Percentiles rank a stretch among this genome's conserved stretches.
Evolutionary conservation across 257 asterid genomes (phyloP).

Genomic region (Salvia miltiorrhiza): DNA sequence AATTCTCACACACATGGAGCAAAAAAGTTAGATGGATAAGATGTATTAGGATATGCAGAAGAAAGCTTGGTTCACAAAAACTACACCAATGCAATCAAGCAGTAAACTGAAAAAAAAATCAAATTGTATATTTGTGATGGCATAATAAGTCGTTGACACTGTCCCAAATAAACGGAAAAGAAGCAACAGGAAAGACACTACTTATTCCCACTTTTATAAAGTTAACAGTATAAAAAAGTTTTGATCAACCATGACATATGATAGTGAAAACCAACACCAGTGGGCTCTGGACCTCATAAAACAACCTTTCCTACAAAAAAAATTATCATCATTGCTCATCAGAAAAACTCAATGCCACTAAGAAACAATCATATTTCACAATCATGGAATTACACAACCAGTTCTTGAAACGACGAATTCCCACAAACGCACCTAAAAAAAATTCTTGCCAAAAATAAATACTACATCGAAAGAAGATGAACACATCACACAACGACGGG

Average conservation of each 20-base stretch:
- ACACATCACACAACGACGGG: slow-evolving; percentile 30
- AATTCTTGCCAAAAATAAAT: slow-evolving; percentile 2
- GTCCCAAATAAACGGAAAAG: slow-evolving; percentile 16
- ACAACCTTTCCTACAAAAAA: slow-evolving; percentile 47
- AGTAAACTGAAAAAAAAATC: neutral
- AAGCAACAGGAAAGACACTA: slow-evolving; percentile 26
- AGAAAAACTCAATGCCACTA: slow-evolving; percentile 47
- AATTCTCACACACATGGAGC: neutral
- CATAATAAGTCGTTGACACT: slow-evolving; percentile 16
- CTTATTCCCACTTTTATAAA: slow-evolving; percentile 31
- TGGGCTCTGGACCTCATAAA: slow-evolving; percentile 42
- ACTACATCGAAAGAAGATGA: slow-evolving; percentile 17
- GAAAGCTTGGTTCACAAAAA: neutral
- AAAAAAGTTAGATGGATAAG: neutral
- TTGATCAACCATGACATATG: slow-evolving; percentile 19
- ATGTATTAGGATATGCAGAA: neutral
- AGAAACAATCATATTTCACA: slow-evolving; percentile 32
- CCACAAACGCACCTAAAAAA: slow-evolving; percentile 11
- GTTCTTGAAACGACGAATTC: slow-evolving; percentile 26
- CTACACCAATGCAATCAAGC: neutral
- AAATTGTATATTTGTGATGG: slow-evolving; percentile 2
- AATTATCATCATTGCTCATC: slow-evolving; percentile 43
- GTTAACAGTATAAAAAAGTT: slow-evolving; percentile 18
- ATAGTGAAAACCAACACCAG: slow-evolving; percentile 32
- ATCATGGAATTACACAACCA: slow-evolving; percentile 29